Percentiles rank a stretch among this genome's conserved stretches.
phyloP scores from a whole-genome alignment of 1,284 basidiomycete genomes.

The Naganishia albida region DNA sequence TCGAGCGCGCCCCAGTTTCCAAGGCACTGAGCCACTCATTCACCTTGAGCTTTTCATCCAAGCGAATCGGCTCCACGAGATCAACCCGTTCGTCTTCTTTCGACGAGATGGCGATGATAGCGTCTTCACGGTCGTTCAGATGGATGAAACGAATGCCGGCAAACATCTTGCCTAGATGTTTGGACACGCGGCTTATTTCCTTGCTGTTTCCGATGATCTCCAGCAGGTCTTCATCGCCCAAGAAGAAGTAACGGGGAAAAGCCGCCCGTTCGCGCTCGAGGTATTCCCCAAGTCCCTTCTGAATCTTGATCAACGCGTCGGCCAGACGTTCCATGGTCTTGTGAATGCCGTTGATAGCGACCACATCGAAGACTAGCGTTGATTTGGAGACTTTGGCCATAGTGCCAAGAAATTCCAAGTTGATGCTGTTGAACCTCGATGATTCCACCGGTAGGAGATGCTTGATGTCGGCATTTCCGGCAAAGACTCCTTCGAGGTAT shows the following conservation, averaged over 20 bases:
- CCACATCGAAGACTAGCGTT: conserved; percentile 92
- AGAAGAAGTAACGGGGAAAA: conserved; percentile 99
- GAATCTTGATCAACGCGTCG: conserved; percentile 95
- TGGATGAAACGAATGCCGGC: conserved; percentile 89
- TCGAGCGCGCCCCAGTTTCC: conserved; percentile 91
- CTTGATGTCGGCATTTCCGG: conserved; percentile 97
- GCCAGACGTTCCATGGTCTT: conserved; percentile 96
- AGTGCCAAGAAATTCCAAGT: conserved; percentile 93
- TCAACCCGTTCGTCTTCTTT: conserved; percentile 90
- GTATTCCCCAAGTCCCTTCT: conserved; percentile 98
- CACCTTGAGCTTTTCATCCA: conserved; percentile 94
- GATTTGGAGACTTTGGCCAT: conserved; percentile 99
- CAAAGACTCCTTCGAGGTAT: conserved; percentile 98
- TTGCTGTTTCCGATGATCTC: conserved; percentile 99
- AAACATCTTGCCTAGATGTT: conserved; percentile 99
- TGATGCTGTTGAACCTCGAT: conserved; percentile 97
- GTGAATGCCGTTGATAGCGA: conserved; percentile 94
- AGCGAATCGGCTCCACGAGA: conserved; percentile 78
- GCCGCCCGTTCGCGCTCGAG: conserved; percentile 94
- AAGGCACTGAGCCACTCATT: conserved; percentile 96
- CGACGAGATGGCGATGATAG: conserved; percentile 87
- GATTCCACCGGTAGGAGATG: conserved; percentile 97
- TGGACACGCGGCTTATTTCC: conserved; percentile 95
- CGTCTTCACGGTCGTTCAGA: conserved; percentile 83
- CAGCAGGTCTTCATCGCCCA: conserved; percentile 96